Evolutionary conservation across 2,329 filamentous ascomycete genomes (phyloP).

Genomic region (Bipolaris cookei): DNA sequence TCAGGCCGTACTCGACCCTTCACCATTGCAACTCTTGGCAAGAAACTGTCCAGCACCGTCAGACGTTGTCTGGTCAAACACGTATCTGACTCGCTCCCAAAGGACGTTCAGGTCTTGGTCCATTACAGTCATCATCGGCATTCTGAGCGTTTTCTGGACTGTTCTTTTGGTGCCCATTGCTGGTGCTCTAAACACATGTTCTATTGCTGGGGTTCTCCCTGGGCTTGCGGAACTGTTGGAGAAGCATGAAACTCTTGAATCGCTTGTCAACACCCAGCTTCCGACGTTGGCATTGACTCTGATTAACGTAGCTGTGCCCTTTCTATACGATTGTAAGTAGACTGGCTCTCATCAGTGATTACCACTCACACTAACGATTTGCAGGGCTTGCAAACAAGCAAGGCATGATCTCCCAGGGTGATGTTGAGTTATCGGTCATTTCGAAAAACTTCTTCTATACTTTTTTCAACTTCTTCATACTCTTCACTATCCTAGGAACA

Average conservation of each 20-base stretch:
- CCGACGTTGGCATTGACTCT: conserved; percentile 86
- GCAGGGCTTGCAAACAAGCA: conserved; percentile 80
- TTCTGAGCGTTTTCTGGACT: conserved; percentile 89
- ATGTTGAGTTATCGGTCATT: conserved; percentile 91
- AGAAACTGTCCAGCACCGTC: conserved; percentile 86
- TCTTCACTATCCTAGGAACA: conserved; percentile 88
- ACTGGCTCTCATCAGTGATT: background rate
- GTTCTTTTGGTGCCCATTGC: conserved; percentile 80
- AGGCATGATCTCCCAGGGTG: conserved; percentile 92
- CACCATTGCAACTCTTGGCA: conserved; percentile 82
- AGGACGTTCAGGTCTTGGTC: conserved; percentile 81
- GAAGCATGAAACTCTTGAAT: conserved; percentile 71
- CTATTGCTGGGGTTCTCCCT: conserved; percentile 75
- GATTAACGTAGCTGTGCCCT: conserved; percentile 88
- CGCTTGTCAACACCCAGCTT: conserved; percentile 84
- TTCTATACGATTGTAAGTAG: conserved; percentile 81
- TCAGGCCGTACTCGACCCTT: conserved; percentile 90
- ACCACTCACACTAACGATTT: conserved; percentile 8
- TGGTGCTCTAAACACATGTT: conserved; percentile 78
- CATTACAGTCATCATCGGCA: conserved; percentile 80
- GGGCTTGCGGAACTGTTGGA: conserved; percentile 70
- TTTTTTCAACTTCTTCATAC: conserved; percentile 98
- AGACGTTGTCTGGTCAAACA: conserved; percentile 95
- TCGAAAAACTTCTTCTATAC: conserved; percentile 99
- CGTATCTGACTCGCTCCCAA: conserved; percentile 76